Conservation (phyloP, 2,329 filamentous ascomycete genomes). For the Pseudofabraea citricarpa region DNA sequence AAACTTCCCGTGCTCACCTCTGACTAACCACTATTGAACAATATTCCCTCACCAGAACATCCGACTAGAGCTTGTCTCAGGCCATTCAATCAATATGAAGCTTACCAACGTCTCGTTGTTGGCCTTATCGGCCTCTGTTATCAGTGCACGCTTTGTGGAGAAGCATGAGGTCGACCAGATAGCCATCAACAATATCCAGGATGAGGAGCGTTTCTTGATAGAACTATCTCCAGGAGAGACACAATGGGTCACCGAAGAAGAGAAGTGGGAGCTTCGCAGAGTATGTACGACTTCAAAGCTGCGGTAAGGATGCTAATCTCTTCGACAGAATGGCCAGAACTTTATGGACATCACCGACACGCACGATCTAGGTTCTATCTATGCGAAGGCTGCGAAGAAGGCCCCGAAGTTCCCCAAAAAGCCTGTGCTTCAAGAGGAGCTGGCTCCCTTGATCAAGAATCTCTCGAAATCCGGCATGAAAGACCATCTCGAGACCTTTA, state of each 20-base stretch:
- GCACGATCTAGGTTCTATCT: conserved; percentile 53
- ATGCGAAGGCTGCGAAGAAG: conserved; percentile 34
- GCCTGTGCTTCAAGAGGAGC: conserved; percentile 57
- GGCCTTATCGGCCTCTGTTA: conserved; percentile 47
- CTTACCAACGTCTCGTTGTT: conserved; percentile 42
- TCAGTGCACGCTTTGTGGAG: conserved; percentile 53
- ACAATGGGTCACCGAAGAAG: conserved; percentile 84
- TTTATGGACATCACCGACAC: conserved; percentile 95
- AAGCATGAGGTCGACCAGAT: conserved; percentile 45
- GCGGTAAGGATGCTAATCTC: too few relatives aligned
- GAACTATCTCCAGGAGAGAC: conserved; percentile 82
- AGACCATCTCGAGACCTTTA: conserved; percentile 72
- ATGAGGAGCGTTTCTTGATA: conserved; percentile 62
- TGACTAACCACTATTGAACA: too few relatives aligned
- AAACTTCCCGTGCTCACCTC: too few relatives aligned
- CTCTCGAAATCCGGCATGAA: conserved; percentile 75
- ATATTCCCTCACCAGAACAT: not conserved
- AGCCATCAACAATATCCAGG: conserved; percentile 35
- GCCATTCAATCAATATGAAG: too few relatives aligned
- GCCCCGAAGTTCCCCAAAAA: conserved; percentile 60
- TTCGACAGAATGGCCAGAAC: conserved; percentile 68
- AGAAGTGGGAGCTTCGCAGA: conserved; percentile 87
- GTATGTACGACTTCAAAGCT: too few relatives aligned
- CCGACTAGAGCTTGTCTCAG: too few relatives aligned
- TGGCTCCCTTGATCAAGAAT: conserved; percentile 61